These are phyloP conservation scores for Dendrobium officinale DNA, from an alignment of 106 monocot genomes.

Conservation along the genomic window DNA sequence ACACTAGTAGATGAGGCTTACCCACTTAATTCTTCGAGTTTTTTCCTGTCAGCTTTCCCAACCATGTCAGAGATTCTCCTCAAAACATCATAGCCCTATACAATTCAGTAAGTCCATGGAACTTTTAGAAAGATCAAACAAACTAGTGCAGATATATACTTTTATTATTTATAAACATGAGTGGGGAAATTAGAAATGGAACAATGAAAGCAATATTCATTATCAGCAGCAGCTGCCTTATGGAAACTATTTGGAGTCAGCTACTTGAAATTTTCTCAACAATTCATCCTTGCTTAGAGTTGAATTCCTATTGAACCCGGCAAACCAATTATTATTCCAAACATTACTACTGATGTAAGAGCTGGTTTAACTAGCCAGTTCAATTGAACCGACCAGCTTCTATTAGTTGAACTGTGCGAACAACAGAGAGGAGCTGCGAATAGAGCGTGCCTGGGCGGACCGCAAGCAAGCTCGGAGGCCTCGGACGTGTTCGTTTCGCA, in stretches of 20 bases:
- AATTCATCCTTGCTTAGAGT: neutral
- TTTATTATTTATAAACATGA: neutral
- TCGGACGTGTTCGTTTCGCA: no score
- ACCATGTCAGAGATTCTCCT: conserved; percentile 73
- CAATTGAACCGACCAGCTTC: no score
- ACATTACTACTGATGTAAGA: neutral
- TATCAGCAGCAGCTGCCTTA: neutral
- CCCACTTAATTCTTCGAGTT: conserved; percentile 88
- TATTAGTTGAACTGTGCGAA: no score
- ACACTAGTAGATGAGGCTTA: conserved; percentile 18
- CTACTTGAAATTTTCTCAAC: neutral
- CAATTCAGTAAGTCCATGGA: neutral
- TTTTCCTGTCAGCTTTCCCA: conserved; percentile 38
- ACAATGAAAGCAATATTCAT: neutral
- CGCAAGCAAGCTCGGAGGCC: no score
- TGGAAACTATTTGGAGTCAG: neutral
- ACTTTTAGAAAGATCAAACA: neutral
- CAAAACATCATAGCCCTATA: conserved; percentile 87
- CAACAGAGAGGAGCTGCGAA: no score
- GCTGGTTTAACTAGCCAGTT: no score
- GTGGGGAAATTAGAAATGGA: neutral
- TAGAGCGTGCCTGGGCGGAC: no score
- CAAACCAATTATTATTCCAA: neutral
- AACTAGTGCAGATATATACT: neutral
- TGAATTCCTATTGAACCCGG: neutral